Evolutionary conservation across 2,329 filamentous ascomycete genomes (phyloP), one percentile per base, ranked within the genome.

Genomic region (Fusarium neocosmosporiellum): DNA sequence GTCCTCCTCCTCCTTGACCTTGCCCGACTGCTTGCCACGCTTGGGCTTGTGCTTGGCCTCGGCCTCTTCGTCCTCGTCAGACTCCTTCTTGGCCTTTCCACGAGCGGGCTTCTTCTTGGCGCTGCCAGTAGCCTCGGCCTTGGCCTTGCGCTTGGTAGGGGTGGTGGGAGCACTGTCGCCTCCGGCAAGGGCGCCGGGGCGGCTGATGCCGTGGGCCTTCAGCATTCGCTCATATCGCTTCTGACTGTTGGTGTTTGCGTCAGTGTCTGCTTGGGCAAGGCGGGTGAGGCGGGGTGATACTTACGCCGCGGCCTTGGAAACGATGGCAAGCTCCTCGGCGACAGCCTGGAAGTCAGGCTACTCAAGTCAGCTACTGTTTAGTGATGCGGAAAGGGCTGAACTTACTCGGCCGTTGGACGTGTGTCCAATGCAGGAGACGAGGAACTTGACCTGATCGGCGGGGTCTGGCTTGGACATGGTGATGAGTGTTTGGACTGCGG

Each of bases 221-320:
- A 92, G 84, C 78, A 93, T 86, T 34, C 91, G 88, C 80, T 92
- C 89, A 76, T 91, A 93, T 74, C 91, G 85, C 81, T 93, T 93
- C 70, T 90, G 88, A 2, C 91, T 93, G 76, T 68, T 65, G 20
- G 6, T 8, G 34, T 34, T 39, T 27, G 57, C 22, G 54, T 66
- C 31, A 65, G 46, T 37, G 50, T 54, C 36, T 46, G 37, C 2
- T 29, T 24, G 36, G 29, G 16, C 10, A 10, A 2, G 16, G 24
- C 5, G 43, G 7, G 29, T 31, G 33, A 46, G 14, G 22, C 20
- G 16, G 16, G 50, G 2, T 31, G 46, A 29, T 20, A 88, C 91
- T 86, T 87, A 94, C 92, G 91, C 92, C 24, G 92, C 92, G 16
- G 88, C 91, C 81, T 92, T 92, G 80, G 83, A 85, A 36, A 91